phyloP scores from a whole-genome alignment of 2,329 filamentous ascomycete species.

The Apiospora kogelbergensis region DNA sequence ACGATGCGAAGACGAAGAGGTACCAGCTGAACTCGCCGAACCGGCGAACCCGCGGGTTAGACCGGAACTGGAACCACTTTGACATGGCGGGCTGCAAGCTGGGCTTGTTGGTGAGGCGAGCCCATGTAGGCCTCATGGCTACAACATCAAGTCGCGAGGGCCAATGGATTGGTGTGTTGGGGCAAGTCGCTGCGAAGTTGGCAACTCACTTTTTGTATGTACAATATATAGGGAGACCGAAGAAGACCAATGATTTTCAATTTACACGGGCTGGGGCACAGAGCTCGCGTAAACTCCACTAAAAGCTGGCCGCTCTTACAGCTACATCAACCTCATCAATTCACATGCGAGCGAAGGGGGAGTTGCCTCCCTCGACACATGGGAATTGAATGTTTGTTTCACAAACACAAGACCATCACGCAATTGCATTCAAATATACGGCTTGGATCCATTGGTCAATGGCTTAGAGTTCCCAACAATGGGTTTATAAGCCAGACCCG shows the following conservation, averaged over 20 bases:
- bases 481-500: not conserved
- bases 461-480: too few relatives aligned
- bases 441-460: not conserved
- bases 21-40: conserved; percentile 36
- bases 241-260: not conserved
- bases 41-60: not conserved
- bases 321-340: too few relatives aligned
- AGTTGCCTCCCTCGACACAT: not conserved
- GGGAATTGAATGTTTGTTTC: not conserved
- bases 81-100: not conserved
- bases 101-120: not conserved
- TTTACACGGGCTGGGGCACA: not conserved
- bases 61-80: not conserved
- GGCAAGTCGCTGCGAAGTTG: not conserved
- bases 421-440: not conserved
- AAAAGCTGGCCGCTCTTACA: not conserved
- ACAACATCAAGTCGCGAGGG: not conserved
- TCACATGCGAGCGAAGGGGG: too few relatives aligned
- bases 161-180: not conserved
- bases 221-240: not conserved
- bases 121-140: conserved; percentile 6
- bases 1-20: conserved; percentile 55
- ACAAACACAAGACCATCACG: not conserved
- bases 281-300: not conserved
- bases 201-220: not conserved